Evolutionary conservation across 768 basidiomycete genomes (phyloP).

Genomic region (Dendrothele bispora): DNA sequence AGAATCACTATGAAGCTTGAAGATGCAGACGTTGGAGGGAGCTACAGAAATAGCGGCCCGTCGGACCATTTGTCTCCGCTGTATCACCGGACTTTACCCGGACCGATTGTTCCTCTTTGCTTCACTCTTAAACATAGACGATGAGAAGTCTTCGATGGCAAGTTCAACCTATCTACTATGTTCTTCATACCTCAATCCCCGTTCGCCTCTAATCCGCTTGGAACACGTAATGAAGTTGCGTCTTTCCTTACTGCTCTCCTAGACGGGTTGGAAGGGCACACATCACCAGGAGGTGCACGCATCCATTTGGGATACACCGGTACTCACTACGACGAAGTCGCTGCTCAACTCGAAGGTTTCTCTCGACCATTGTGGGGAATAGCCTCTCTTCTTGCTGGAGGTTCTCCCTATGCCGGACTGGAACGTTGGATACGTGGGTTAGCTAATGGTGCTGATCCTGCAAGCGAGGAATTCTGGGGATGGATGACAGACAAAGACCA

Average conservation of each 20-base stretch:
- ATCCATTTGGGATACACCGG: slow-evolving; percentile 69
- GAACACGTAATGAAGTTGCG: slow-evolving; percentile 59
- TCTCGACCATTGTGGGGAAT: slow-evolving; percentile 78
- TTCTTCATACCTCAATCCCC: no score
- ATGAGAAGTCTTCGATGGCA: no score
- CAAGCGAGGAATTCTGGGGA: slow-evolving; percentile 70
- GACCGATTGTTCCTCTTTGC: no score
- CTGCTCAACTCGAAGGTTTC: slow-evolving; percentile 76
- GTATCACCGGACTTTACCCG: no score
- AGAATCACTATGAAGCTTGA: no score
- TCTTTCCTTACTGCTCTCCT: slow-evolving; percentile 58
- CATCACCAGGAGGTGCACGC: slow-evolving; percentile 71
- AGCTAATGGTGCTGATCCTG: slow-evolving; percentile 65
- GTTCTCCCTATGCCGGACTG: slow-evolving; percentile 56
- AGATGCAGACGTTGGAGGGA: no score
- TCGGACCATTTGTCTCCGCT: no score
- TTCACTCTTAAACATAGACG: no score
- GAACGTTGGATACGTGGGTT: slow-evolving; percentile 68
- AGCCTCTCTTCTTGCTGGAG: slow-evolving; percentile 63
- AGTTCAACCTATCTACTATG: no score
- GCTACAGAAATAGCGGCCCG: no score
- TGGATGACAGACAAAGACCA: slow-evolving; percentile 74
- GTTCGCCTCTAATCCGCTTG: slow-evolving; percentile 58
- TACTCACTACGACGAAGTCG: slow-evolving; percentile 71
- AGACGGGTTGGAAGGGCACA: slow-evolving; percentile 66